Evolutionary conservation across 1,139 yeast species (phyloP).

Genomic region (Zygoascus meyerae): DNA sequence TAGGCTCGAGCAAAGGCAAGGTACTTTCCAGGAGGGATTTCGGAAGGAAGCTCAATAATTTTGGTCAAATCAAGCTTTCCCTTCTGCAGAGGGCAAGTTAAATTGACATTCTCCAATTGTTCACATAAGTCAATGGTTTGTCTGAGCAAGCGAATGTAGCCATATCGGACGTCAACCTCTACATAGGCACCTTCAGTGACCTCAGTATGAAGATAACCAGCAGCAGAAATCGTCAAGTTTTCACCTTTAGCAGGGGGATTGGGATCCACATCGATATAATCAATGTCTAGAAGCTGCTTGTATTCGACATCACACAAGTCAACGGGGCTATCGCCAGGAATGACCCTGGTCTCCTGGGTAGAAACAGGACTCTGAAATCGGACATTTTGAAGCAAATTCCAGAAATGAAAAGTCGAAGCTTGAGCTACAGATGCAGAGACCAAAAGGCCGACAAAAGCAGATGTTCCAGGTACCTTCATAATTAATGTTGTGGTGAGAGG

Average conservation of each 20-base stretch:
- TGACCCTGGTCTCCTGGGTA: conserved; percentile 25
- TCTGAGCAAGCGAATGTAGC: conserved; percentile 78
- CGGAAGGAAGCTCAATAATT: conserved; percentile 77
- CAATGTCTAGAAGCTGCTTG: conserved; percentile 58
- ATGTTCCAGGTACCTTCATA: too few relatives aligned
- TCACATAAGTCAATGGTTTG: conserved; percentile 90
- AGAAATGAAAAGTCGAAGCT: conserved; percentile 1
- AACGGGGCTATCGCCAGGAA: conserved; percentile 89
- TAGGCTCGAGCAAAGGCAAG: conserved; percentile 82
- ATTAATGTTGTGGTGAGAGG: too few relatives aligned
- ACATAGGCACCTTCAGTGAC: conserved; percentile 85
- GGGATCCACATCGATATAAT: conserved; percentile 59
- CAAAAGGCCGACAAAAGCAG: too few relatives aligned
- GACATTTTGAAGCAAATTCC: background rate
- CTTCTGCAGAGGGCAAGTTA: conserved; percentile 65
- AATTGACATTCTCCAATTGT: conserved; percentile 71
- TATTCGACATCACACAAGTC: conserved; percentile 62
- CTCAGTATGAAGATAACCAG: conserved; percentile 51
- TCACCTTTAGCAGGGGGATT: conserved; percentile 84
- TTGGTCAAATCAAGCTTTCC: conserved; percentile 66
- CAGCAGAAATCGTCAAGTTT: conserved; percentile 71
- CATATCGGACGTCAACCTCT: conserved; percentile 87
- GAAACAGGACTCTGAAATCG: background rate
- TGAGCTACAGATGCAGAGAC: background rate
- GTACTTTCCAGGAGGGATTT: conserved; percentile 94